Percentiles rank a stretch among this genome's conserved stretches.
phyloP scores from a whole-genome alignment of 1,284 basidiomycete genomes.

The Trichosporon ovoides region DNA sequence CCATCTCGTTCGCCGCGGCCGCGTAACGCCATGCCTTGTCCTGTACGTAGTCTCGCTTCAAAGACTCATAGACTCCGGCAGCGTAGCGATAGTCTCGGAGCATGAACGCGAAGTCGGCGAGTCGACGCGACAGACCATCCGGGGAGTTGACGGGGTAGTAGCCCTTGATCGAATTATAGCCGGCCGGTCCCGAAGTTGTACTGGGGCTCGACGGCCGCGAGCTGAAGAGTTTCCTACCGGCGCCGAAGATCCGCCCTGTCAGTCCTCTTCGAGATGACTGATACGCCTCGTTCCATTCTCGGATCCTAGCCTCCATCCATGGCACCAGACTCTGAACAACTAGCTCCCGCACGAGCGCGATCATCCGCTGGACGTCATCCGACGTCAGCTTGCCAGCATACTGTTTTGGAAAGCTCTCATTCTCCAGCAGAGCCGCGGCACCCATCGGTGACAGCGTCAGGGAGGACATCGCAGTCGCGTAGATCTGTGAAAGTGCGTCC shows the following conservation, averaged over 20 bases:
- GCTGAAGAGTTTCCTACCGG: constrained; percentile 53
- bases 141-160: constrained; percentile 50
- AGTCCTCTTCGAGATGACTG: constrained; percentile 77
- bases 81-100: constrained; percentile 86
- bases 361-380: constrained; percentile 72
- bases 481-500: constrained; percentile 37
- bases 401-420: constrained; percentile 18
- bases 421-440: constrained; percentile 20
- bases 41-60: constrained; percentile 62
- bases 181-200: constrained; percentile 19
- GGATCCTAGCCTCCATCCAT: constrained; percentile 90
- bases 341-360: constrained; percentile 81
- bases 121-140: constrained; percentile 55
- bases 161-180: constrained; percentile 43
- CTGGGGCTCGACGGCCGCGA: constrained; percentile 43
- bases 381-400: constrained; percentile 56
- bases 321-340: constrained; percentile 85
- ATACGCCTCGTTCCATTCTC: constrained; percentile 92
- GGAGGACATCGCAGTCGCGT: constrained; percentile 40
- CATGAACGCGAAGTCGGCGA: constrained; percentile 93
- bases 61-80: constrained; percentile 72
- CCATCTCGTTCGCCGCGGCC: constrained; percentile 50
- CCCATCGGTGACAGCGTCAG: constrained; percentile 36
- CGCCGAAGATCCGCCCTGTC: constrained; percentile 82
- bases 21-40: constrained; percentile 48